Evolutionary conservation across 1,139 yeast genomes (phyloP).

Genomic region (Geotrichum siamense): DNA sequence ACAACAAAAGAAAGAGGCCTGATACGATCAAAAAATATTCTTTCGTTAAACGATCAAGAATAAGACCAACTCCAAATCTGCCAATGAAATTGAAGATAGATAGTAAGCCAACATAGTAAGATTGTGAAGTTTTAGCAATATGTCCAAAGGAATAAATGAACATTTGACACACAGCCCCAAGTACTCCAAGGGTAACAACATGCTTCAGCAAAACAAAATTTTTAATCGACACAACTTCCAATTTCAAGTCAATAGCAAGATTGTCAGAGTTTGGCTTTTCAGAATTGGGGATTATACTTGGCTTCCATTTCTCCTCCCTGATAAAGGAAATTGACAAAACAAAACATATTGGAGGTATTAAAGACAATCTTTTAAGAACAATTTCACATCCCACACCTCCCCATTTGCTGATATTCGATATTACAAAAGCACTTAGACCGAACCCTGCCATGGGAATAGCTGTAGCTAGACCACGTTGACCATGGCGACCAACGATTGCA

Average conservation of each 20-base stretch:
- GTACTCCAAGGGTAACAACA: constrained; percentile 45
- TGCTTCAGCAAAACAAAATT: constrained; percentile 32
- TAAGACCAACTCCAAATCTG: constrained; percentile 52
- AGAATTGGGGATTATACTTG: not conserved
- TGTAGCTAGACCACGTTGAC: constrained; percentile 33
- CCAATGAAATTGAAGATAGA: constrained; percentile 60
- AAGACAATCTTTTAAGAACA: constrained; percentile 27
- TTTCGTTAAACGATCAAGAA: constrained; percentile 48
- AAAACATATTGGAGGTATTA: constrained; percentile 27
- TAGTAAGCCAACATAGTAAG: constrained; percentile 59
- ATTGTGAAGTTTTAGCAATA: constrained; percentile 45
- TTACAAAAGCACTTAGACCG: constrained; percentile 35
- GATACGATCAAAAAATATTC: constrained; percentile 64
- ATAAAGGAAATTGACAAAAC: constrained; percentile 27
- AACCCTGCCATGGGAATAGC: constrained; percentile 35
- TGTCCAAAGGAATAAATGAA: constrained; percentile 63
- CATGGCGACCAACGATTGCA: constrained; percentile 22
- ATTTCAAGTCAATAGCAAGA: not conserved
- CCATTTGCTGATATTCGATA: constrained; percentile 26
- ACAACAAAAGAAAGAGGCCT: constrained; percentile 34
- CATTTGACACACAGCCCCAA: constrained; percentile 68
- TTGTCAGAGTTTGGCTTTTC: not conserved
- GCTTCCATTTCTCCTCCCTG: constrained; percentile 18
- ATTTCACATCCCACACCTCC: constrained; percentile 32
- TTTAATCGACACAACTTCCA: not conserved